Evolutionary conservation across 768 basidiomycete genomes (phyloP), one percentile per base, ranked within the genome.

Genomic region (Tulasnella sp.): DNA sequence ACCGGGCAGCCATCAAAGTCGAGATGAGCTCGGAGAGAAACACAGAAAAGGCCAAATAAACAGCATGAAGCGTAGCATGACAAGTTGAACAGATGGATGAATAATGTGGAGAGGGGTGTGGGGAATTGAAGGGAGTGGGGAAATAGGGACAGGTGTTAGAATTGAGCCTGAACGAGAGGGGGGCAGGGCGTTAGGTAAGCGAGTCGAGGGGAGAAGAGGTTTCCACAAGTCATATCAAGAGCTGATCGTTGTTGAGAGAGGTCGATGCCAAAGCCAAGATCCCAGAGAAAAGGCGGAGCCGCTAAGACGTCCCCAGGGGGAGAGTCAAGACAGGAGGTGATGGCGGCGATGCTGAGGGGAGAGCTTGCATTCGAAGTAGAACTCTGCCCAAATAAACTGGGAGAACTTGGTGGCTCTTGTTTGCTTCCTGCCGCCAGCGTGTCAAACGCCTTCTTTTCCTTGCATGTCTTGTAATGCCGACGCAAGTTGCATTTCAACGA

Each of bases 391-490:
- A 14, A 22, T 22, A 22, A n/a, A 54, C 0, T 18, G 22, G 50
- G 50, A 54, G 54, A 54, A 22, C 46, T 46, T 16, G 46, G 46
- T 4, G 46, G 12, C 1, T 14, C 16, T 16, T 18, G 12, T 16
- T 46, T 46, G 46, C 1, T 14, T 46, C 46, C 46, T 14, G 46
- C 16, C 18, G 46, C 46, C 1, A 46, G 46, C 46, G 14, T 11
- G 18, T 37, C 75, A 2, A 37, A 5, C 18, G 16, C 41, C 22
- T 28, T 75, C 75, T 75, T 75, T 44, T 48, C 31, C 75, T 41
- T 41, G 75, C 75, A 75, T 6, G 75, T 75, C 75, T 7, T 46
- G 31, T 75, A 44, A 16, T 75, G 75, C 0, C 75, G 75, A 12
- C 41, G 31, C 28, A 37, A 22, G 75, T 75, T 75, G 75, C 42